A percentile compares a stretch with the other conserved stretches of the same genome.
Conservation (phyloP, 2,329 filamentous ascomycete genomes). For the Xylaria sp. region DNA sequence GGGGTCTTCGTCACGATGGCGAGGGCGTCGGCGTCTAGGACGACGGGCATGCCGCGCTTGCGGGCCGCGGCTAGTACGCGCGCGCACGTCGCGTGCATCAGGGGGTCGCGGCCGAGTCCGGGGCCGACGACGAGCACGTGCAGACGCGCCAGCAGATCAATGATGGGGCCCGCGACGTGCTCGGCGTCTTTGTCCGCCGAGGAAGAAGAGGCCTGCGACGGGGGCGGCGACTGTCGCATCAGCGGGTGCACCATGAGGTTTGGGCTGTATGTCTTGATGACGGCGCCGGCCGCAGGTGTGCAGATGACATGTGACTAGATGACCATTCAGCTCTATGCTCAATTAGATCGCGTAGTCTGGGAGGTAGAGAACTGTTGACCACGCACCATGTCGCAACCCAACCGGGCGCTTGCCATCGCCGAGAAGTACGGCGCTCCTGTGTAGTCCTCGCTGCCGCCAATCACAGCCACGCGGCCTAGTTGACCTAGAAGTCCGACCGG, state of each 20-base stretch:
- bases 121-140: constrained; percentile 95
- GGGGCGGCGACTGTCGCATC: constrained; percentile 76
- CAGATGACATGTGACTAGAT: constrained; percentile 90
- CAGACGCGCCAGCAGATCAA: constrained; percentile 84
- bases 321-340: constrained; percentile 6
- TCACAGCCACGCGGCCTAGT: constrained; percentile 89
- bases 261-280: constrained; percentile 98
- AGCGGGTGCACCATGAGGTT: constrained; percentile 99
- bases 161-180: constrained; percentile 73
- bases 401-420: constrained; percentile 90
- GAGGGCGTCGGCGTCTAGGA: constrained; percentile 92
- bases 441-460: constrained; percentile 95
- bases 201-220: constrained; percentile 62
- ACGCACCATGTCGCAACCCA: constrained; percentile 89
- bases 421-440: constrained; percentile 98
- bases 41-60: constrained; percentile 77
- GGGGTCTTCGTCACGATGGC: constrained; percentile 80
- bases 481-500: constrained; percentile 71
- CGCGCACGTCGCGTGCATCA: constrained; percentile 89
- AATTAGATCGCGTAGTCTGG: no score
- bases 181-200: constrained; percentile 67
- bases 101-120: constrained; percentile 85
- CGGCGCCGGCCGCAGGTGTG: constrained; percentile 84
- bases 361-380: no score
- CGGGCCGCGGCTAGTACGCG: constrained; percentile 83